phyloP scores from a whole-genome alignment of 1,284 basidiomycete genomes.

The Apiotrichum porosum region DNA sequence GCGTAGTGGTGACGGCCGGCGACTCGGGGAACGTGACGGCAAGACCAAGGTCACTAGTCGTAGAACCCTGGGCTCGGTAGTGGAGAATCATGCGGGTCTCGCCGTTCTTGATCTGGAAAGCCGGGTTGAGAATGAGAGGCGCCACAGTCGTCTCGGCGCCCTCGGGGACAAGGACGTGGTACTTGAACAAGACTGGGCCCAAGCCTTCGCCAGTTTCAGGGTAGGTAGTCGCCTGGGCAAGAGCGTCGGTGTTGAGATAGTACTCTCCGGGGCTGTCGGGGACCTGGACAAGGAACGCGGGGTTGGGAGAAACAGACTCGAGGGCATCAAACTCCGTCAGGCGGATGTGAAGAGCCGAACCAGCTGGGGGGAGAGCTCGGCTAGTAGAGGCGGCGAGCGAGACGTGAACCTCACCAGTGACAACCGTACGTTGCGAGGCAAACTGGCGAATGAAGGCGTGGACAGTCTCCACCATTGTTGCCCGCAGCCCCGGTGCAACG shows the following conservation, averaged over 20 bases:
- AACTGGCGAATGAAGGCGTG: slow-evolving; percentile 49
- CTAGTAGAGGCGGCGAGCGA: background rate
- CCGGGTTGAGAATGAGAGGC: slow-evolving; percentile 51
- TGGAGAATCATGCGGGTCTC: slow-evolving; percentile 54
- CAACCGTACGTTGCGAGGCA: slow-evolving; percentile 5
- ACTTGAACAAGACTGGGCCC: slow-evolving; percentile 51
- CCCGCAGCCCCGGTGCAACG: slow-evolving; percentile 40
- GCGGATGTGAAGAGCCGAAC: slow-evolving; percentile 43
- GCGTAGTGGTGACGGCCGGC: slow-evolving; percentile 48
- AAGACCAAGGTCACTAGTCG: slow-evolving; percentile 42
- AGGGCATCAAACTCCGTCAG: slow-evolving; percentile 51
- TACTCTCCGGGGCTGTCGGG: slow-evolving; percentile 51
- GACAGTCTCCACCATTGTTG: slow-evolving; percentile 52
- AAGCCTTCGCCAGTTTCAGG: slow-evolving; percentile 8
- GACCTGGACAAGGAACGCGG: slow-evolving; percentile 49
- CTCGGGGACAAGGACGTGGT: slow-evolving; percentile 51
- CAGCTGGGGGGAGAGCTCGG: background rate
- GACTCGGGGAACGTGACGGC: slow-evolving; percentile 44
- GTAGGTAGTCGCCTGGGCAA: slow-evolving; percentile 28
- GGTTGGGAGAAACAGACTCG: slow-evolving; percentile 54
- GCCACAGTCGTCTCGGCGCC: slow-evolving; percentile 37
- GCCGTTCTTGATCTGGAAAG: slow-evolving; percentile 52
- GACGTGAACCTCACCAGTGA: slow-evolving; percentile 50
- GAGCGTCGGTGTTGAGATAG: slow-evolving; percentile 47
- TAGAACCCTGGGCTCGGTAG: slow-evolving; percentile 42